Percentiles rank a stretch among this genome's conserved stretches.
phyloP scores from a whole-genome alignment of 2,329 filamentous ascomycete species.

The Curvularia hawaiiensis region DNA sequence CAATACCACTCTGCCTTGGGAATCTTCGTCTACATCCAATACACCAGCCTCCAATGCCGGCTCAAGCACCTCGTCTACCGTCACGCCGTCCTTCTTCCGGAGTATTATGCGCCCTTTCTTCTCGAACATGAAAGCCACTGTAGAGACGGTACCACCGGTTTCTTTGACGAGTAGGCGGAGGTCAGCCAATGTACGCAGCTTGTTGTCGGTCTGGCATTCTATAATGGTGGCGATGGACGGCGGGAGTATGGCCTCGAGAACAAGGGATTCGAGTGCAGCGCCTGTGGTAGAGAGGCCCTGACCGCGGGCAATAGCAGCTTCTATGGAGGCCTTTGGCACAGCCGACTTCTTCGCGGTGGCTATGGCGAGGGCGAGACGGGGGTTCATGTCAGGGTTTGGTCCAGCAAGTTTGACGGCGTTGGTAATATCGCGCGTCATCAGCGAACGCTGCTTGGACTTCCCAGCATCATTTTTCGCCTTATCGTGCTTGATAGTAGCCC shows the following conservation, averaged over 20 bases:
- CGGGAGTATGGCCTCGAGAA: constrained; percentile 80
- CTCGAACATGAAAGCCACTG: constrained; percentile 84
- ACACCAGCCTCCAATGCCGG: constrained; percentile 84
- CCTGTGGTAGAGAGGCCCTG: constrained; percentile 82
- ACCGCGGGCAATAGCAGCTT: constrained; percentile 83
- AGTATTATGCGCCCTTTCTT: constrained; percentile 78
- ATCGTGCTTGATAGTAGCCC: constrained; percentile 95
- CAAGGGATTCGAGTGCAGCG: constrained; percentile 74
- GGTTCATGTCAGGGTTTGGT: constrained; percentile 73
- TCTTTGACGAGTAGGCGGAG: constrained; percentile 74
- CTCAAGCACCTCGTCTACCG: constrained; percentile 76
- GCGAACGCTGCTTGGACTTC: constrained; percentile 73
- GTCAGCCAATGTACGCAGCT: constrained; percentile 73
- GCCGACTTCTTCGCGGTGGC: constrained; percentile 81
- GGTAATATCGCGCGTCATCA: constrained; percentile 74
- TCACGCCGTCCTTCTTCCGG: constrained; percentile 60
- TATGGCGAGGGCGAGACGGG: constrained; percentile 75
- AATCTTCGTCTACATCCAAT: constrained; percentile 71
- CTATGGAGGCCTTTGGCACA: constrained; percentile 83
- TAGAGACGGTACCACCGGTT: constrained; percentile 69
- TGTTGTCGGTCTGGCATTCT: constrained; percentile 85
- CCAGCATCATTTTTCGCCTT: constrained; percentile 85
- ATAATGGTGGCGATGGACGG: constrained; percentile 76
- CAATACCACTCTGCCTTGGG: constrained; percentile 72
- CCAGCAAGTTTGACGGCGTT: constrained; percentile 79